Base-by-base conservation (phyloP, 768 basidiomycete genomes). In the Goffeauzyma gilvescens region DNA sequence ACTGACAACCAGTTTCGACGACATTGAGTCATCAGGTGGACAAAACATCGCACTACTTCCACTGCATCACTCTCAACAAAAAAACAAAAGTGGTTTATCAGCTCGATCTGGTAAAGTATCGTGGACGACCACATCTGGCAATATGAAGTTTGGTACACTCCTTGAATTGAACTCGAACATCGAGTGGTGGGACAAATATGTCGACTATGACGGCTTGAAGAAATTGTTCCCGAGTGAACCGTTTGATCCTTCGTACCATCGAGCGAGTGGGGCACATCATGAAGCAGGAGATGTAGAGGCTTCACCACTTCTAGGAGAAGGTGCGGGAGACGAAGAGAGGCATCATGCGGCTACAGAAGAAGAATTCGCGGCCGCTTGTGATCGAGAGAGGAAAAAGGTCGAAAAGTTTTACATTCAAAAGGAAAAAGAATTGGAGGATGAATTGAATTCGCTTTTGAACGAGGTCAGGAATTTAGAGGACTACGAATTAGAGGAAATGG, bases 361-460 rank as follows among this genome's bases (percentile, higher is more conserved):
- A 43, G 53, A 60, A 14, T 96, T 96, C 60, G 60, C 71, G 7
- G 75, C 79, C 0, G 68, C 86, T 1, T 70, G 93, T 23, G 79
- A 93, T 60, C 68, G 72, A 48, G 87, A 98, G 55, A 69, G 89
- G 23, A 68, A 69, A 55, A 93, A 87, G 71, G 77, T 95, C 14
- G 65, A 68, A 17, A 41, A 66, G 0, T 96, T 96, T 61, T 96
- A 95, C 61, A 71, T 72, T 35, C 55, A 63, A 2, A 83, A 89
- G 62, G 78, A 82, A 55, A 71, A 69, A 33, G 81, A 87, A 37
- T 65, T 93, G 15, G 37, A 53, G 22, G 45, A 47, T 21, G 51
- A 61, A 13, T 57, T 56, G 26, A 54, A 55, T 13, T 36, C 48
- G 13, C 44, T 68, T n/a, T 50, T 56, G 32, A 55, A 55, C 13